These are phyloP conservation scores for Nissolia schottii DNA, from an alignment of 306 rosid species.

Conservation along the genomic window DNA sequence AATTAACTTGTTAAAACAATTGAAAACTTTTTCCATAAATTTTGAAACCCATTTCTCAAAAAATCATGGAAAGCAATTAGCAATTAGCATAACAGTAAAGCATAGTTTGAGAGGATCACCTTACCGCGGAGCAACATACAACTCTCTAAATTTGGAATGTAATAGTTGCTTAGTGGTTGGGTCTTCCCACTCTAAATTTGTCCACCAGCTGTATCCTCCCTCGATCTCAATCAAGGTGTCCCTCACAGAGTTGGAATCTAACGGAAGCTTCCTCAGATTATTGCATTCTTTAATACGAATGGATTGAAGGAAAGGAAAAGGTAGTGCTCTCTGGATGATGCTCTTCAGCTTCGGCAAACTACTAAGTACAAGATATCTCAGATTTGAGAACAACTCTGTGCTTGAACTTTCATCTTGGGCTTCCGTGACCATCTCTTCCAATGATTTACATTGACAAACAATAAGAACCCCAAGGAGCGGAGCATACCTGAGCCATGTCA, in stretches of 20 bases:
- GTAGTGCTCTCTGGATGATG: neutral
- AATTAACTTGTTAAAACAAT: neutral
- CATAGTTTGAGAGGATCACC: too few relatives aligned
- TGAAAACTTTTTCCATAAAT: too few relatives aligned
- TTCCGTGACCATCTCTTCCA: neutral
- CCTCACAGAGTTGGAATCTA: neutral
- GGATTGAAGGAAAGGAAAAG: neutral
- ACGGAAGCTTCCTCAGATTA: neutral
- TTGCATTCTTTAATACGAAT: neutral
- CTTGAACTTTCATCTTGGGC: neutral
- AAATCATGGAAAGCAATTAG: too few relatives aligned
- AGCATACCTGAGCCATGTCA: constrained; percentile 26
- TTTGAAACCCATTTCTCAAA: neutral
- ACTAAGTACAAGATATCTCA: rapidly evolving
- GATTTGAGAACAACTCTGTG: constrained; percentile 1
- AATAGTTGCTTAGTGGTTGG: neutral
- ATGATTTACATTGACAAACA: rapidly evolving
- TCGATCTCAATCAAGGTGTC: neutral
- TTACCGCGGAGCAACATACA: too few relatives aligned
- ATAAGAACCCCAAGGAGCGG: neutral
- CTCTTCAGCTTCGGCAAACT: neutral
- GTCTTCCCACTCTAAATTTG: neutral
- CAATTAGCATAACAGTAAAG: too few relatives aligned
- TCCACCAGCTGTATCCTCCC: neutral
- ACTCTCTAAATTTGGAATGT: neutral